phyloP scores from a whole-genome alignment of 1,284 basidiomycete species.

The Schizopora paradoxa region DNA sequence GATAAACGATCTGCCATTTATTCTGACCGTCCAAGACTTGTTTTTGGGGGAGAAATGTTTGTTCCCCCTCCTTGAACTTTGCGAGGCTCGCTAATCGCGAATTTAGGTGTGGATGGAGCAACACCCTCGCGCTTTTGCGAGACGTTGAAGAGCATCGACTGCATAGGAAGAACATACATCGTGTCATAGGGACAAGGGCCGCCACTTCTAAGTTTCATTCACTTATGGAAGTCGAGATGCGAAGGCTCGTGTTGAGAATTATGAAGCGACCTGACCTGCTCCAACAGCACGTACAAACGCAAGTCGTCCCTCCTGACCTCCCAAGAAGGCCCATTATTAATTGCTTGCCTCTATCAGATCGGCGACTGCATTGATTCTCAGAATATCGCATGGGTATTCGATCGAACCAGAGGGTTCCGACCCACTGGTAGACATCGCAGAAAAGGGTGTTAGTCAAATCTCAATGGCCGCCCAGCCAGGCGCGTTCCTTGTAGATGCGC shows the following conservation, averaged over 20 bases:
- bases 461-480: conserved; percentile 16
- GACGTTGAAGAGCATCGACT: conserved; percentile 11
- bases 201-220: conserved; percentile 14
- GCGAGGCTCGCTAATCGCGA: neutral
- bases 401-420: conserved; percentile 5
- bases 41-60: conserved; percentile 8
- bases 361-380: conserved; percentile 2
- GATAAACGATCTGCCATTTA: conserved; percentile 16
- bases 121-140: conserved; percentile 13
- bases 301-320: neutral
- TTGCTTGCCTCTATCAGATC: neutral
- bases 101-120: conserved; percentile 16
- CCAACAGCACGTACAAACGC: conserved; percentile 10
- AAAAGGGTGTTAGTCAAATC: conserved; percentile 12
- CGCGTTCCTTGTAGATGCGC: conserved; percentile 15
- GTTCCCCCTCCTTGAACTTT: neutral
- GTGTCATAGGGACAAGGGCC: conserved; percentile 8
- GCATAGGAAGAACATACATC: conserved; percentile 13
- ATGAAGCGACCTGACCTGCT: conserved; percentile 4
- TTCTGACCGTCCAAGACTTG: conserved; percentile 12
- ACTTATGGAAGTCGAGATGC: conserved; percentile 14
- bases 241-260: conserved; percentile 13
- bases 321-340: neutral
- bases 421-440: conserved; percentile 12
- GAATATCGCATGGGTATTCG: conserved; percentile 9